These are phyloP conservation scores for Helichrysum umbraculigerum DNA, from an alignment of 129 eudicot species.

Conservation along the genomic window DNA sequence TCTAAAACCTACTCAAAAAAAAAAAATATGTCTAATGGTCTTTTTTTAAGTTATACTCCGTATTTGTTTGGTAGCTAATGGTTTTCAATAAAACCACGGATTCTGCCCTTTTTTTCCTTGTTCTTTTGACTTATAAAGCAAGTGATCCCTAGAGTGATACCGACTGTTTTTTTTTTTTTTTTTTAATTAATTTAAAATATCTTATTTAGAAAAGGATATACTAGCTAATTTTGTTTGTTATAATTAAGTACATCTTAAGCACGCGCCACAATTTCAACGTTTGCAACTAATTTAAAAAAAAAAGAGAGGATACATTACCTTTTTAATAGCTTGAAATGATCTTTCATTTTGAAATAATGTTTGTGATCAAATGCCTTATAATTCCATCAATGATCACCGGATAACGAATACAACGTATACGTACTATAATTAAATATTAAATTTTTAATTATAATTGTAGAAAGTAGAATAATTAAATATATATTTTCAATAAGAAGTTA, in stretches of 20 bases:
- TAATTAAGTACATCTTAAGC: not conserved
- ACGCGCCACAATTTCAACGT: not conserved
- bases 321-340: too few species aligned
- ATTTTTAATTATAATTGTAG: too few species aligned
- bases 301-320: not conserved
- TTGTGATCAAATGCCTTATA: not conserved
- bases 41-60: too few species aligned
- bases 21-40: too few species aligned
- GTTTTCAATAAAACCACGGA: not conserved
- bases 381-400: not conserved
- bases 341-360: not conserved
- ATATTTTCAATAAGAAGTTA: constrained; percentile 9
- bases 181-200: too few species aligned
- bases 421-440: too few species aligned
- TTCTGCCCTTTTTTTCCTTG: not conserved
- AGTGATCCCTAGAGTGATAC: not conserved
- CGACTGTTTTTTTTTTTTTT: too few species aligned
- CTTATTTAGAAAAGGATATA: too few species aligned
- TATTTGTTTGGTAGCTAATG: constrained; percentile 6
- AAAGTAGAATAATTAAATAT: too few species aligned
- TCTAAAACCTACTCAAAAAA: too few species aligned
- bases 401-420: not conserved
- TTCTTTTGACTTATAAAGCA: not conserved
- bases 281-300: not conserved
- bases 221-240: not conserved